Evolutionary conservation across 805 yeast genomes (phyloP).

Genomic region (Martiniozyma abietophila): DNA sequence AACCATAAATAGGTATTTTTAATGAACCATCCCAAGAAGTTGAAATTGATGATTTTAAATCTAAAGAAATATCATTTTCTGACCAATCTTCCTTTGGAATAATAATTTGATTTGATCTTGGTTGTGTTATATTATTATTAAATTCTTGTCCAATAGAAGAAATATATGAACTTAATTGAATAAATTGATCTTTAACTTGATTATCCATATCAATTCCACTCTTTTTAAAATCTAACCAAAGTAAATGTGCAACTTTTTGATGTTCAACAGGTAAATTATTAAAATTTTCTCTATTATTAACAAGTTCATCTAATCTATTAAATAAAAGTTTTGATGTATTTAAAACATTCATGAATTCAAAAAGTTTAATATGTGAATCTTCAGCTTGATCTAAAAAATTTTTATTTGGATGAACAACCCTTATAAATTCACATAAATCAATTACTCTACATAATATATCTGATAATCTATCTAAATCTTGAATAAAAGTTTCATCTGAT

Average conservation of each 20-base stretch:
- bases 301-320: conserved; percentile 44
- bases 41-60: conserved; percentile 16
- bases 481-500: conserved; percentile 37
- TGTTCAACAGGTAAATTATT: conserved; percentile 59
- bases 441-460: conserved; percentile 88
- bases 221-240: conserved; percentile 77
- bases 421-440: conserved; percentile 84
- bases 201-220: conserved; percentile 81
- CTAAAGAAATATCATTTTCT: conserved; percentile 21
- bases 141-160: conserved; percentile 77
- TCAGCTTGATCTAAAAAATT: conserved; percentile 75
- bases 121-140: conserved; percentile 36
- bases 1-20: conserved; percentile 51
- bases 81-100: conserved; percentile 23
- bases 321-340: conserved; percentile 77
- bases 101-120: conserved; percentile 19
- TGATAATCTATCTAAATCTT: conserved; percentile 71
- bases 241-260: conserved; percentile 66
- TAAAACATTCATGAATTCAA: conserved; percentile 85
- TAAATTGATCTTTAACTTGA: conserved; percentile 56
- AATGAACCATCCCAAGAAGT: conserved; percentile 30
- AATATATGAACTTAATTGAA: conserved; percentile 69
- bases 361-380: conserved; percentile 77
- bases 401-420: conserved; percentile 77
- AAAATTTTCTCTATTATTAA: conserved; percentile 28